A percentile compares a stretch with the other conserved stretches of the same genome.
Evolutionary conservation across 352 stramenopile genomes (phyloP).

Genomic region (Thraustotheca clavata): DNA sequence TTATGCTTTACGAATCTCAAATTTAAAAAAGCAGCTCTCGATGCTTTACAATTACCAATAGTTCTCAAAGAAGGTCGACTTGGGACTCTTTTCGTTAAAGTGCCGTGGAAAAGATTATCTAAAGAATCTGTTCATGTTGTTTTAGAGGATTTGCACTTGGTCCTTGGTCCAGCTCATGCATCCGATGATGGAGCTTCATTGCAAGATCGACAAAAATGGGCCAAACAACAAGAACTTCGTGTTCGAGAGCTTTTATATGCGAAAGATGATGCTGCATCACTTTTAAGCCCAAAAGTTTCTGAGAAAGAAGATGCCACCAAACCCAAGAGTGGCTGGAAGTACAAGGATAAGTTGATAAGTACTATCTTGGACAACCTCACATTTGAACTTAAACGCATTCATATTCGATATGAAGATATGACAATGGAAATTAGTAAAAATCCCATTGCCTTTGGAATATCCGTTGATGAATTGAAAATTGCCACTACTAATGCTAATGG

Average conservation of each 20-base stretch:
- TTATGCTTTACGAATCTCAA: slow-evolving; percentile 74
- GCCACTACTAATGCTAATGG: slow-evolving; percentile 76
- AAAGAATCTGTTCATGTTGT: slow-evolving; percentile 68
- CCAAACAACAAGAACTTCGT: slow-evolving; percentile 75
- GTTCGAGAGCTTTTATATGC: slow-evolving; percentile 65
- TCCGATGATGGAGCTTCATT: slow-evolving; percentile 44
- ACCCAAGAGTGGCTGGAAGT: slow-evolving; percentile 53
- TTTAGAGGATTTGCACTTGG: slow-evolving; percentile 64
- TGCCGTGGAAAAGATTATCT: slow-evolving; percentile 77
- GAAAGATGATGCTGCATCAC: slow-evolving; percentile 23
- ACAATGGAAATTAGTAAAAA: slow-evolving; percentile 49
- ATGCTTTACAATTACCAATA: slow-evolving; percentile 74
- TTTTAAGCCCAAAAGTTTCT: slow-evolving; percentile 21
- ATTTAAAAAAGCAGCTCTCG: slow-evolving; percentile 51
- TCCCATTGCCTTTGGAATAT: slow-evolving; percentile 47
- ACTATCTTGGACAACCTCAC: slow-evolving; percentile 78
- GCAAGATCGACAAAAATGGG: slow-evolving; percentile 46
- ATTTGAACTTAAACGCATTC: slow-evolving; percentile 74
- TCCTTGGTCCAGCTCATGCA: slow-evolving; percentile 58
- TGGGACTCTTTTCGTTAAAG: slow-evolving; percentile 61
- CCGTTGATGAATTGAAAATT: slow-evolving; percentile 62
- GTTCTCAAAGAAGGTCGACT: slow-evolving; percentile 64
- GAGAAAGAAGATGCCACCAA: slow-evolving; percentile 26
- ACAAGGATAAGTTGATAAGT: slow-evolving; percentile 72
- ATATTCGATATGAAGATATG: slow-evolving; percentile 76